Evolutionary conservation across 148 eudicot genomes (phyloP), one percentile per base, ranked within the genome.

Genomic region (Camellia granthamiana): DNA sequence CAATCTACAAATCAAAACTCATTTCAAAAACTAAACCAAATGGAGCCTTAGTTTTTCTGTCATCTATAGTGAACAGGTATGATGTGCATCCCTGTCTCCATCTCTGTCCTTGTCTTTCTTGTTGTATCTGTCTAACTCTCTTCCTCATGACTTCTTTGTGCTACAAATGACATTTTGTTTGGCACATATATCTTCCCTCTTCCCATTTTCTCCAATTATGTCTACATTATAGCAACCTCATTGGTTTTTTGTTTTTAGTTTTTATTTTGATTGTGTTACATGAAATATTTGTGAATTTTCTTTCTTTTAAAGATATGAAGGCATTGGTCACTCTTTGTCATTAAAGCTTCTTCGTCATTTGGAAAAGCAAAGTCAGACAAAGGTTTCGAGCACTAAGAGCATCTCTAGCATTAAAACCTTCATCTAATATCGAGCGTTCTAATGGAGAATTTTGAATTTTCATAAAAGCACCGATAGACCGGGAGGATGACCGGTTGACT

Each of bases 21-120:
- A 23, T 23, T 23, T 23, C 23, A 23, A 23, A 23, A 23, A 23
- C 23, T 23, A 23, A 23, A 23, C 23, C 23, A 23, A 23, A 23
- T 23, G 23, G 23, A 23, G 23, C 23, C 23, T 23, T 89, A 38
- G 94, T 95, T 76, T 95, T 95, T 82, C 88, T 95, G 52, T 95
- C 98, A 5, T 95, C 98, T 49, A 95, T 97, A 3, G 97, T 95
- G 16, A 93, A 92, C 76, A 94, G 98, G 97, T 95, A 95, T 47
- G 79, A 9, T 18, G 55, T 23, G 15, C 62, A 42, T 23, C 72
- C 60, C 19, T 16, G 54, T 72, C 47, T 46, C 16, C 16, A 23
- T 23, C 30, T 23, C 30, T 0, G 30, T 23, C 0, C 30, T 23
- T 23, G 30, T 23, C 30, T 23, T 23, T 23, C 30, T 23, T 23